Conservation (phyloP, 139 green algal species). For the Asterochloris erici region DNA sequence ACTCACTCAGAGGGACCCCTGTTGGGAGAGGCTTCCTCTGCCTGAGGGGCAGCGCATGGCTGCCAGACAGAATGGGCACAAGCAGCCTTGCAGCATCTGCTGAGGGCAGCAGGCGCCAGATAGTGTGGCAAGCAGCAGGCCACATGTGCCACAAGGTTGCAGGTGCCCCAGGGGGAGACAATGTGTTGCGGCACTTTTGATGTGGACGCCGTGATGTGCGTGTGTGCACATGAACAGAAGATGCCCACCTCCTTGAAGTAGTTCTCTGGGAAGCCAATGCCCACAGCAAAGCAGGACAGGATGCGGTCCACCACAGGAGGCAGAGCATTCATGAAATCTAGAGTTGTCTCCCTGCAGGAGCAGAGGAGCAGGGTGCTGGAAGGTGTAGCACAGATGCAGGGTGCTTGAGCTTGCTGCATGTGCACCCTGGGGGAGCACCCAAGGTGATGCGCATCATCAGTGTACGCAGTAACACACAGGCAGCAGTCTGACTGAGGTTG, state of each 20-base stretch:
- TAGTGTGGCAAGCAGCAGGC: too few relatives aligned
- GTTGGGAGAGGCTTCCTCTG: too few relatives aligned
- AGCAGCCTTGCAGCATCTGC: too few relatives aligned
- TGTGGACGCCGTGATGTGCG: not conserved
- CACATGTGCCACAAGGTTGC: too few relatives aligned
- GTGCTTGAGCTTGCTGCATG: not conserved
- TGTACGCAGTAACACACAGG: too few relatives aligned
- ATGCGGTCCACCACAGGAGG: not conserved
- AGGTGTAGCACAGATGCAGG: not conserved
- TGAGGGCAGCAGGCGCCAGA: too few relatives aligned
- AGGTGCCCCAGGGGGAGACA: too few relatives aligned
- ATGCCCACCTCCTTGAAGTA: not conserved
- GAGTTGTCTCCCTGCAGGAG: conserved; percentile 1
- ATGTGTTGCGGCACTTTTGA: not conserved
- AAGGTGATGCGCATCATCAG: not conserved
- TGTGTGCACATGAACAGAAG: too few relatives aligned
- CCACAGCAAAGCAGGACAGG: not conserved
- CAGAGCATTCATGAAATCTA: conserved; percentile 5
- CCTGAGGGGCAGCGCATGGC: too few relatives aligned
- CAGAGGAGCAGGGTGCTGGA: not conserved
- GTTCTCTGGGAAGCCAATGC: not conserved
- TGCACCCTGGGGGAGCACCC: not conserved
- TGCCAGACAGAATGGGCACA: too few relatives aligned
- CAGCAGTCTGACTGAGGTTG: not conserved
- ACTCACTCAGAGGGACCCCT: too few relatives aligned